Base-by-base conservation (phyloP, 352 stramenopile species). In the Pythium plurisporium region DNA sequence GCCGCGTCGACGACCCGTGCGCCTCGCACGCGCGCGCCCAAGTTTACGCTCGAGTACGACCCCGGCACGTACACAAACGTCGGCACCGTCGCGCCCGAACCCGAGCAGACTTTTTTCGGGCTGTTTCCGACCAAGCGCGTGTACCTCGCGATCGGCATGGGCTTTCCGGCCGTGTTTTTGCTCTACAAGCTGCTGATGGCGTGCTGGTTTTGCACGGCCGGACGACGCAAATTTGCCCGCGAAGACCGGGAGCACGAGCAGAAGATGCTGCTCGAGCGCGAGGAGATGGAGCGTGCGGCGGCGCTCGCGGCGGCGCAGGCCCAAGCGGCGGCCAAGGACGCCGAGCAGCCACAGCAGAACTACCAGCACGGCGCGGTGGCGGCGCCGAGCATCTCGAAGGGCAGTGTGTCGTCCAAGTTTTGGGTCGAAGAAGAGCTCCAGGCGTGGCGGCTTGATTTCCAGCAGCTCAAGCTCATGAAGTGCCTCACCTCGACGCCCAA, bases 361-460 rank as follows among this genome's bases (percentile, higher is more conserved):
- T 22, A 44, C 19, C 33, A 38, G 19, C 45, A 36, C 29, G 56
- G 46, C 17, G 49, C 31, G 5, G 26, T 22, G 22, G 19, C 40
- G 27, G 20, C 26, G 38, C 22, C 51, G 5, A 48, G 14, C 33
- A 23, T 38, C 38, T 23, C 19, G 31, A 59, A 64, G 22, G 20
- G 17, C 12, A 48, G 31, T 29, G 55, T 56, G 51, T 26, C 38
- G 10, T 55, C 54, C 31, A 75, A 66, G 4, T 87, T 89, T 51
- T 89, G 79, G 79, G 68, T 89, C 23, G 73, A 86, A 9, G 73
- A 87, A 48, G 79, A 87, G 41, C 69, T 87, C 17, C 76, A 89
- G 59, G 64, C 74, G 14, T 89, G 79, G 79, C 72, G 74, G 1
- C 51, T 87, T 23, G 74, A 87, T 53, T 89, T 87, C 37, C 62